phyloP scores from a whole-genome alignment of 805 yeast species.

The Tetrapisispora arboricola region DNA sequence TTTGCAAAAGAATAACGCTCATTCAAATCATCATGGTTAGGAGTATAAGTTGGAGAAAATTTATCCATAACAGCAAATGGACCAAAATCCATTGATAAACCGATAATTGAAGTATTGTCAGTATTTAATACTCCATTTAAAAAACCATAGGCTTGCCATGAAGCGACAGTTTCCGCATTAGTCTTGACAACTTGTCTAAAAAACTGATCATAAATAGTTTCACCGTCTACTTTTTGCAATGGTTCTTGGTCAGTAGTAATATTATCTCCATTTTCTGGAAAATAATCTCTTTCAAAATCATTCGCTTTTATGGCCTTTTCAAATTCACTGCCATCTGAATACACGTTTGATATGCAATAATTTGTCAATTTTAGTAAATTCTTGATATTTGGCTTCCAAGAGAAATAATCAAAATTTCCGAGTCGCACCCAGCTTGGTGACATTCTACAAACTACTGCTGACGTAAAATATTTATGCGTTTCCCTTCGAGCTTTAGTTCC shows the following conservation, averaged over 20 bases:
- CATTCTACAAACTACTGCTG: slow-evolving; percentile 78
- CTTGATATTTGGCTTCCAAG: slow-evolving; percentile 58
- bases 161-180: slow-evolving; percentile 69
- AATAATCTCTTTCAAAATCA: slow-evolving; percentile 17
- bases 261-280: slow-evolving; percentile 18
- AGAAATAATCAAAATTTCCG: slow-evolving; percentile 78
- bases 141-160: slow-evolving; percentile 88
- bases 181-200: slow-evolving; percentile 60
- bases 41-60: slow-evolving; percentile 72
- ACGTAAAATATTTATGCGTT: slow-evolving; percentile 43
- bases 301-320: slow-evolving; percentile 20
- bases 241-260: slow-evolving; percentile 27
- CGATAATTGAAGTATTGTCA: slow-evolving; percentile 85
- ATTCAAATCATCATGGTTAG: slow-evolving; percentile 77
- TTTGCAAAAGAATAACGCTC: slow-evolving; percentile 70
- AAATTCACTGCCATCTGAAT: slow-evolving; percentile 31
- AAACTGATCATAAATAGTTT: slow-evolving; percentile 54
- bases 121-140: slow-evolving; percentile 91
- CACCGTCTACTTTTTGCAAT: not conserved
- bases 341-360: slow-evolving; percentile 58
- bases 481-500: slow-evolving; percentile 65
- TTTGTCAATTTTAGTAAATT: slow-evolving; percentile 59
- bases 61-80: slow-evolving; percentile 88
- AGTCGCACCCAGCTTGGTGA: slow-evolving; percentile 81
- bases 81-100: slow-evolving; percentile 85